Conservation (phyloP, 371 early-diverging fungal species). For the Coemansia sp. region DNA sequence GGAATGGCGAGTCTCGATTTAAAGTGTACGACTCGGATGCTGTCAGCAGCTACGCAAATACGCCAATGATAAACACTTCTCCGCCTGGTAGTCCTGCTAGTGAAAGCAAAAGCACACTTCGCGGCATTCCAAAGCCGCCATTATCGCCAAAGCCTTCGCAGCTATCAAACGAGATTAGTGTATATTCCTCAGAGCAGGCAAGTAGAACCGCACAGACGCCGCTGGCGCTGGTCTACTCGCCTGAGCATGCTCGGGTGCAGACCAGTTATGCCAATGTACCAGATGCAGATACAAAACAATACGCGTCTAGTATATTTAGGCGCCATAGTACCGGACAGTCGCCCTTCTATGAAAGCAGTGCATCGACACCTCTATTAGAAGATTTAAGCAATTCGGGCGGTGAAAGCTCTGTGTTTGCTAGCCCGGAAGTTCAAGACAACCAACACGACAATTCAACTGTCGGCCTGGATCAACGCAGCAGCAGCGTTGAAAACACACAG, state of each 20-base stretch:
- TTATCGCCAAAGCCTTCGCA: neutral
- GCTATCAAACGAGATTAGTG: neutral
- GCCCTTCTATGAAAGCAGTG: neutral
- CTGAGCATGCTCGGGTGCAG: neutral
- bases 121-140: neutral
- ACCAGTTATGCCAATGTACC: neutral
- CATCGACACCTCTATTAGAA: neutral
- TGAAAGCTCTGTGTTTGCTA: neutral
- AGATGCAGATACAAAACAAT: neutral
- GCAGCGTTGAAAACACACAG: neutral
- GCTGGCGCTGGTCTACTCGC: constrained; percentile 9
- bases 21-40: constrained; percentile 34
- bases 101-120: neutral
- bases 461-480: neutral
- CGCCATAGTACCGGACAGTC: constrained; percentile 16
- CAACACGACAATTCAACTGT: neutral
- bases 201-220: neutral
- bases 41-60: constrained; percentile 20
- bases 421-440: neutral
- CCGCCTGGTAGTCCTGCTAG: neutral
- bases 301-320: constrained; percentile 46
- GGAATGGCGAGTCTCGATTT: constrained; percentile 26
- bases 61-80: constrained; percentile 14
- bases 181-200: neutral
- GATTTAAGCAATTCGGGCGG: neutral